A percentile compares a stretch with the other conserved stretches of the same genome.
Conservation (phyloP, 805 yeast species). For the Crinitomyces ghanaensis region DNA sequence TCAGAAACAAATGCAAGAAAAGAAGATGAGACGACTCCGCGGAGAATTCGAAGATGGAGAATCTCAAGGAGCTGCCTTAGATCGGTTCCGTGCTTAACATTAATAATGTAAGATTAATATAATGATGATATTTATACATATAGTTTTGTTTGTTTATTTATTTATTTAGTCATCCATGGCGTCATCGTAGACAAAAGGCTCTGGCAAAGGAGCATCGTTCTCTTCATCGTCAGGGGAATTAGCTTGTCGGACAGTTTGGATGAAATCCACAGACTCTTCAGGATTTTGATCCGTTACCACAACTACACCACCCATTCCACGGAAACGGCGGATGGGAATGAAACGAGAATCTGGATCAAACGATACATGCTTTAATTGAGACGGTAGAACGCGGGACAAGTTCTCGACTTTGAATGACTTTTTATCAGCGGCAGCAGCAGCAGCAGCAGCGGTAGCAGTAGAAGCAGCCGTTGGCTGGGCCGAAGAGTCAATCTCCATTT, state of each 20-base stretch:
- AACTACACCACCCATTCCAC: conserved; percentile 33
- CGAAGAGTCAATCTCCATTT: conserved; percentile 25
- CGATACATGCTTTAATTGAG: conserved; percentile 73
- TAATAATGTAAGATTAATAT: neutral
- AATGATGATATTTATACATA: neutral
- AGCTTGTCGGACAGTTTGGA: conserved; percentile 81
- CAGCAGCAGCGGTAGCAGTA: conserved; percentile 15
- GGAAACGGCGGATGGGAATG: conserved; percentile 70
- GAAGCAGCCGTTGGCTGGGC: conserved; percentile 13
- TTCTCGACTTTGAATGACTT: conserved; percentile 52
- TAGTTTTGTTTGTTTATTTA: neutral
- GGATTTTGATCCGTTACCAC: conserved; percentile 22
- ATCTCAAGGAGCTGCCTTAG: conserved; percentile 19
- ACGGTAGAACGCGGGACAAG: conserved; percentile 80
- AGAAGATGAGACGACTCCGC: conserved; percentile 33
- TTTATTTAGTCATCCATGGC: conserved; percentile 1
- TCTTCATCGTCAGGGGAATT: conserved; percentile 67
- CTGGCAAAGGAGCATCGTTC: conserved; percentile 40
- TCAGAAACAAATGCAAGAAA: conserved; percentile 63
- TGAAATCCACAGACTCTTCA: conserved; percentile 41
- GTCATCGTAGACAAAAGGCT: conserved; percentile 27
- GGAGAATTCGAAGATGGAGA: conserved; percentile 35
- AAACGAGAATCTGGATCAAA: conserved; percentile 56
- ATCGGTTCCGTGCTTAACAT: conserved; percentile 11
- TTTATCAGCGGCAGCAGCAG: conserved; percentile 10